Conservation (phyloP, 108 stramenopile genomes). For the Epithemia pelagica region DNA sequence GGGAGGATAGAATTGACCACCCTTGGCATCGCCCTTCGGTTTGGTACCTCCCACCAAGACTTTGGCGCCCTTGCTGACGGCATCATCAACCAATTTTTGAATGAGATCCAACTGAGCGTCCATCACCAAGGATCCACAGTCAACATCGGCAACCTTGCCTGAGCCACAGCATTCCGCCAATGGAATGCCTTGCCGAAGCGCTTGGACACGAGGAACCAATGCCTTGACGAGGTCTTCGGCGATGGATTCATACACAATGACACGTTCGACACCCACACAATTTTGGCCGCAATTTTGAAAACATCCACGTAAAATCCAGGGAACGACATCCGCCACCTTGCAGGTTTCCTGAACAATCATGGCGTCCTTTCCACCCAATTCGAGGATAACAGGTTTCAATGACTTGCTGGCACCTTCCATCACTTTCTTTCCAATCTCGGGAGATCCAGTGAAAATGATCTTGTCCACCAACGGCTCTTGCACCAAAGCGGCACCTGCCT, state of each 20-base stretch:
- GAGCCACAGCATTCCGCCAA: slow-evolving; percentile 33
- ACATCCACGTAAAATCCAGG: slow-evolving; percentile 92
- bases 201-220: slow-evolving; percentile 46
- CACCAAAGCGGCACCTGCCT: slow-evolving; percentile 91
- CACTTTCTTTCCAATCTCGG: slow-evolving; percentile 89
- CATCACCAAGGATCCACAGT: slow-evolving; percentile 94
- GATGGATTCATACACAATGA: slow-evolving; percentile 93
- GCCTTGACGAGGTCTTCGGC: slow-evolving; percentile 62
- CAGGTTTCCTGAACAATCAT: slow-evolving; percentile 95
- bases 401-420: slow-evolving; percentile 80
- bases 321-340: slow-evolving; percentile 63
- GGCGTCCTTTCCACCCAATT: slow-evolving; percentile 99
- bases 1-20: slow-evolving; percentile 93
- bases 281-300: slow-evolving; percentile 98
- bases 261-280: slow-evolving; percentile 95
- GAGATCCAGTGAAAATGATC: slow-evolving; percentile 97
- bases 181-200: slow-evolving; percentile 81
- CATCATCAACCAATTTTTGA: slow-evolving; percentile 92
- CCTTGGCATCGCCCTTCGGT: slow-evolving; percentile 35
- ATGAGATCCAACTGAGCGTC: slow-evolving; percentile 72
- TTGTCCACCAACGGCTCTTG: slow-evolving; percentile 87
- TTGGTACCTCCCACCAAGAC: slow-evolving; percentile 87
- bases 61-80: slow-evolving; percentile 90
- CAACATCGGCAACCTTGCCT: slow-evolving; percentile 50
- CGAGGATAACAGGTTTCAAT: slow-evolving; percentile 96